Conservation (phyloP, 768 basidiomycete genomes). For the Termitomyces sp. region DNA sequence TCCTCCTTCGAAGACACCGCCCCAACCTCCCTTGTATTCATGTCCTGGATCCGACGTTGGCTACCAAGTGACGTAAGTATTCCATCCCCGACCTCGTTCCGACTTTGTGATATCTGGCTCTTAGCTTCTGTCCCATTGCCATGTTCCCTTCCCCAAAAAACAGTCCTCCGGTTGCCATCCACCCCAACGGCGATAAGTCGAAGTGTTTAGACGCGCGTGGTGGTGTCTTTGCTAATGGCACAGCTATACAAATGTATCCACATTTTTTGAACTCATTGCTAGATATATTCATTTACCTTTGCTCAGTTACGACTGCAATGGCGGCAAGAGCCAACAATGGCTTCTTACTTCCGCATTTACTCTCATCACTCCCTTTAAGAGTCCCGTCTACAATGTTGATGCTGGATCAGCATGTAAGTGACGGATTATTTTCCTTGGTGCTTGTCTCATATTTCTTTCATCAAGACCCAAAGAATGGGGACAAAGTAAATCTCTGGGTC, state of each 20-base stretch:
- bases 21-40: constrained; percentile 12
- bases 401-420: constrained; percentile 22
- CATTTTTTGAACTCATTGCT: neutral
- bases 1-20: constrained; percentile 10
- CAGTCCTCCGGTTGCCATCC: constrained; percentile 11
- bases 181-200: constrained; percentile 19
- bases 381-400: constrained; percentile 25
- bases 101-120: neutral
- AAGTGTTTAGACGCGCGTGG: constrained; percentile 25
- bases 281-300: neutral
- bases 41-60: constrained; percentile 16
- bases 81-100: neutral
- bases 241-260: constrained; percentile 21
- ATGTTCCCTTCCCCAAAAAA: constrained; percentile 10
- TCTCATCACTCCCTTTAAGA: constrained; percentile 18
- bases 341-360: constrained; percentile 21
- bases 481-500: constrained; percentile 24
- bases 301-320: constrained; percentile 29
- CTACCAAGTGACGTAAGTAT: constrained; percentile 20
- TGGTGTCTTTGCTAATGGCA: constrained; percentile 19
- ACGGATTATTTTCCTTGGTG: neutral
- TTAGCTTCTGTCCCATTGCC: constrained; percentile 18
- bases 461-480: constrained; percentile 20
- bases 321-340: constrained; percentile 26
- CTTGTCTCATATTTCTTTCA: neutral